Conservation (phyloP, 2,329 filamentous ascomycete genomes). For the Aspergillus alliaceus region DNA sequence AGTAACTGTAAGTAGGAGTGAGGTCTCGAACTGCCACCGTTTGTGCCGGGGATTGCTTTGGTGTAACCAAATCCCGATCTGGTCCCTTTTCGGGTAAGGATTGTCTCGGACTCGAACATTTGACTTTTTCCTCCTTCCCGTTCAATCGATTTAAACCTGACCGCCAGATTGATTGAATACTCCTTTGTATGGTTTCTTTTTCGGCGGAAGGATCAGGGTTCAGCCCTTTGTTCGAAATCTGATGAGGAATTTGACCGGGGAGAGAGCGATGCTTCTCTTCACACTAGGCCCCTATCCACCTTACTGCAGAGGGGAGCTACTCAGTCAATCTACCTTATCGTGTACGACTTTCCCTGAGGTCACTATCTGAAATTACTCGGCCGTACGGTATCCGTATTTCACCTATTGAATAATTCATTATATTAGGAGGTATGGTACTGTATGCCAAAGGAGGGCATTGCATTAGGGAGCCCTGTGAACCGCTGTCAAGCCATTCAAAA, state of each 20-base stretch:
- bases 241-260: too few relatives aligned
- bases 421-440: neutral
- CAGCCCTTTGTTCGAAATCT: neutral
- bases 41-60: neutral
- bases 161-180: neutral
- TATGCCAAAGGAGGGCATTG: neutral
- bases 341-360: neutral
- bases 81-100: neutral
- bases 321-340: neutral
- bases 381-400: neutral
- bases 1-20: too few relatives aligned
- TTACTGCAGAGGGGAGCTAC: neutral
- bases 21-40: neutral
- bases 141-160: neutral
- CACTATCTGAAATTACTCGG: neutral
- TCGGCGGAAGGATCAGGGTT: neutral
- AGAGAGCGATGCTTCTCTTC: neutral
- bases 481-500: neutral
- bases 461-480: neutral
- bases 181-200: neutral
- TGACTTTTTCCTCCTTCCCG: neutral
- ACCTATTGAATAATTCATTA: neutral
- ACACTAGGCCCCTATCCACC: neutral
- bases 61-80: neutral
- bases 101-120: neutral